These are phyloP conservation scores for Ceriops decandra DNA, from an alignment of 345 rosid species.

Conservation along the genomic window DNA sequence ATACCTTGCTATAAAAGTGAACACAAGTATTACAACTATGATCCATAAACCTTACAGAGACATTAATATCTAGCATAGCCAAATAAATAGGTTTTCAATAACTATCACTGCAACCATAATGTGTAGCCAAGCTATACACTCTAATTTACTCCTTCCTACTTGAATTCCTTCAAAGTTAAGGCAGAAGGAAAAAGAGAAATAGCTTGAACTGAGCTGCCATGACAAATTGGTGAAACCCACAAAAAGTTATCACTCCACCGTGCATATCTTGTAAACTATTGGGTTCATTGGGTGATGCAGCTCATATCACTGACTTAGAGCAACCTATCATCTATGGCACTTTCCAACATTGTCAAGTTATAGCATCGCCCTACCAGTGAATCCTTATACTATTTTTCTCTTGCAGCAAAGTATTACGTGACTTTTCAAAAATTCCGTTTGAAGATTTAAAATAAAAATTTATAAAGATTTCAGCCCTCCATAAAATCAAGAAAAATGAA, in stretches of 20 bases:
- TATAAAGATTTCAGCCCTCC: not conserved
- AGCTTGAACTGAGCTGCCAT: not conserved
- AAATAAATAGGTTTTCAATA: no score
- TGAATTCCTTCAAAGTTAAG: not conserved
- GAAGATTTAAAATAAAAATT: not conserved
- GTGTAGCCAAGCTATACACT: not conserved
- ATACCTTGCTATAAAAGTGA: not conserved
- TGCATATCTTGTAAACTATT: not conserved
- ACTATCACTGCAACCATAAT: not conserved
- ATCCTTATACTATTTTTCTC: not conserved
- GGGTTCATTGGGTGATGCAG: not conserved
- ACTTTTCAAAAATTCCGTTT: not conserved
- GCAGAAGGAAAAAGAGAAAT: not conserved
- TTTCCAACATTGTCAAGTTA: no score
- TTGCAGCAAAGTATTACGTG: not conserved
- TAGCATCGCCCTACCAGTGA: not conserved
- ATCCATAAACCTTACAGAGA: no score
- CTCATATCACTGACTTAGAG: not conserved
- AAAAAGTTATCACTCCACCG: not conserved
- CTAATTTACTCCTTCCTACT: not conserved
- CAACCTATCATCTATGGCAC: not conserved
- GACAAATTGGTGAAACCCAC: not conserved
- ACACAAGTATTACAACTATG: no score
- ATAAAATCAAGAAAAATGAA: not conserved
- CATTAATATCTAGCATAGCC: no score